These are phyloP conservation scores for Leccinum olivaceopallidum DNA, from an alignment of 768 basidiomycete species.

Conservation along the genomic window DNA sequence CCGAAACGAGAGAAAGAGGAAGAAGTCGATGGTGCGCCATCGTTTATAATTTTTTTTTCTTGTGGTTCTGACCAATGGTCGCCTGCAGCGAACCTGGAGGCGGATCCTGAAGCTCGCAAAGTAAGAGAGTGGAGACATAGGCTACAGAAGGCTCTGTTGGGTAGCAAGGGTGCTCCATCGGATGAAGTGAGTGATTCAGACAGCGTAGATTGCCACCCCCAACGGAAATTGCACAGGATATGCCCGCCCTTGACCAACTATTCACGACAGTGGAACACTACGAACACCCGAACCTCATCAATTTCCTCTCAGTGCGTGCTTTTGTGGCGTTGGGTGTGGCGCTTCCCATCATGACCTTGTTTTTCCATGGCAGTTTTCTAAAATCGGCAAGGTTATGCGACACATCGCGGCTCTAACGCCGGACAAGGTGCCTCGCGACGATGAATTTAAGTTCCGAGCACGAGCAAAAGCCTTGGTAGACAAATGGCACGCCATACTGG, in stretches of 20 bases:
- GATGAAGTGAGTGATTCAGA: constrained; percentile 50
- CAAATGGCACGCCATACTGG: constrained; percentile 44
- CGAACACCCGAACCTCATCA: constrained; percentile 68
- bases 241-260: constrained; percentile 68
- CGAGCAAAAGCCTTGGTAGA: constrained; percentile 49
- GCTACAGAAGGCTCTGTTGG: constrained; percentile 84
- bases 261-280: constrained; percentile 79
- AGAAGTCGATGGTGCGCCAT: constrained; percentile 55
- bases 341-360: constrained; percentile 8
- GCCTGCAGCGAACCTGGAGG: constrained; percentile 41
- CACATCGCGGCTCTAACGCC: constrained; percentile 50
- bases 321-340: constrained; percentile 5
- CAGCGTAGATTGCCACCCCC: constrained; percentile 7
- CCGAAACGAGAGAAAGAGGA: constrained; percentile 59
- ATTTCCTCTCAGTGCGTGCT: constrained; percentile 61
- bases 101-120: constrained; percentile 64
- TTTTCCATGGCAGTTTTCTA: constrained; percentile 38
- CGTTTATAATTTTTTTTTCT: constrained; percentile 3
- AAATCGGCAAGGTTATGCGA: constrained; percentile 62
- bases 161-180: constrained; percentile 61
- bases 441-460: constrained; percentile 52
- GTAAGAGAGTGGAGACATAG: constrained; percentile 93
- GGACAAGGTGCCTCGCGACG: constrained; percentile 48
- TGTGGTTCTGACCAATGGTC: constrained; percentile 5
- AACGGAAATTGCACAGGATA: constrained; percentile 52